A percentile compares a stretch with the other conserved stretches of the same genome.
These are phyloP conservation scores for Orychophragmus violaceus DNA, from an alignment of 345 rosid genomes.

Conservation along the genomic window DNA sequence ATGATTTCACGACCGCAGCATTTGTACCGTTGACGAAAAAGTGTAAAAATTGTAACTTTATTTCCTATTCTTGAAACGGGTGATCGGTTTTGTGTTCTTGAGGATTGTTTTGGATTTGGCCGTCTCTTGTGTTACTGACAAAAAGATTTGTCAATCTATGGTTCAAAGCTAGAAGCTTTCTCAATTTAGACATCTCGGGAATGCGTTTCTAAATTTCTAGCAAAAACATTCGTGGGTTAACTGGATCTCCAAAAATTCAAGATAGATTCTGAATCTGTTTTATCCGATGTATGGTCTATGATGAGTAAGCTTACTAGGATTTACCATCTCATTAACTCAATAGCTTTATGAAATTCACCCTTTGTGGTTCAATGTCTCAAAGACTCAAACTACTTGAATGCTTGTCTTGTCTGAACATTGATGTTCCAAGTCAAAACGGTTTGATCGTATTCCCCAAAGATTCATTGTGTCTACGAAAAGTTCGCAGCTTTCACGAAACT, in stretches of 20 bases:
- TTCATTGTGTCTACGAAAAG: not conserved
- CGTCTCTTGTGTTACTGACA: not conserved
- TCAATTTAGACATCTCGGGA: not conserved
- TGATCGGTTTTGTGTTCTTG: not conserved
- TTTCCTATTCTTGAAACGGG: not conserved
- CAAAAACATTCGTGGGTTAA: not conserved
- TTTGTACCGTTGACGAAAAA: not conserved
- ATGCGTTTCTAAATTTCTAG: not conserved
- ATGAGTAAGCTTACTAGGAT: not conserved
- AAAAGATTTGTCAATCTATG: not conserved
- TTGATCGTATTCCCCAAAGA: no score
- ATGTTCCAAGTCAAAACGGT: not conserved
- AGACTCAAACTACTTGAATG: not conserved
- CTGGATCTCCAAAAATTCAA: not conserved
- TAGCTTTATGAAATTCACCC: not conserved
- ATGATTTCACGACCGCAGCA: constrained; percentile 1
- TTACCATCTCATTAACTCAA: not conserved
- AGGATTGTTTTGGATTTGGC: not conserved
- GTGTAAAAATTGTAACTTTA: constrained; percentile 16
- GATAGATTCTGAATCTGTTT: not conserved
- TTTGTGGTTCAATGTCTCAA: not conserved
- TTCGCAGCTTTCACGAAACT: not conserved
- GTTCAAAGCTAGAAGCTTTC: constrained; percentile 1
- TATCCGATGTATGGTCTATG: not conserved
- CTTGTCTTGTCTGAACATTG: not conserved